Evolutionary conservation across 352 stramenopile species (phyloP).

Genomic region (Thalassiosira mediterranea): DNA sequence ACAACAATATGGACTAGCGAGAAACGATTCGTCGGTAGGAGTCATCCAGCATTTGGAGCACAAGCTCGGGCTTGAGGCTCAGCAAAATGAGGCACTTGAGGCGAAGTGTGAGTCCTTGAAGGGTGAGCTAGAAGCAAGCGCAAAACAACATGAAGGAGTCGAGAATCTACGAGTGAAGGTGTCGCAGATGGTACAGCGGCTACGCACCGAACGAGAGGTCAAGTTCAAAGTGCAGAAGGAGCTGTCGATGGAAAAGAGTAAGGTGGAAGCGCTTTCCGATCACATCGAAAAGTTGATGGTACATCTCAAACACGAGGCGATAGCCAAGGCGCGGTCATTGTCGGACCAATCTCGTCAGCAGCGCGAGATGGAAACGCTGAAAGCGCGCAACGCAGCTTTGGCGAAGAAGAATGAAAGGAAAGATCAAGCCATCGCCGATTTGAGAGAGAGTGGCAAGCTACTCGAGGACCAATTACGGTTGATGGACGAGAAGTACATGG

Average conservation of each 20-base stretch:
- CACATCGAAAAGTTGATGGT: constrained; percentile 97
- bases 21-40: constrained; percentile 33
- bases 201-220: constrained; percentile 89
- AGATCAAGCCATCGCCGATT: constrained; percentile 88
- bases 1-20: constrained; percentile 18
- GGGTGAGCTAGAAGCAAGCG: constrained; percentile 17
- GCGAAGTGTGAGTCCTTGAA: constrained; percentile 38
- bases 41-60: constrained; percentile 43
- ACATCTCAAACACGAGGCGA: constrained; percentile 94
- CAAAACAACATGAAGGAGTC: constrained; percentile 26
- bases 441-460: constrained; percentile 92
- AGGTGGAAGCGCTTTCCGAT: constrained; percentile 90
- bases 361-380: constrained; percentile 85
- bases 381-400: constrained; percentile 79
- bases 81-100: constrained; percentile 33
- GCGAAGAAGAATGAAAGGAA: constrained; percentile 87
- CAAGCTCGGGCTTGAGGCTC: constrained; percentile 31
- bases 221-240: constrained; percentile 82
- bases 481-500: constrained; percentile 98
- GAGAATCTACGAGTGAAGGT: constrained; percentile 61
- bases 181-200: constrained; percentile 85
- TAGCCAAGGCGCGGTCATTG: constrained; percentile 89
- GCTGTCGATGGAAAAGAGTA: constrained; percentile 84
- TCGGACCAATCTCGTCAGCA: constrained; percentile 85
- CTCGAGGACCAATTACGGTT: constrained; percentile 94